Evolutionary conservation across 1,284 basidiomycete genomes (phyloP).

Genomic region (Pisolithus thermaeus): DNA sequence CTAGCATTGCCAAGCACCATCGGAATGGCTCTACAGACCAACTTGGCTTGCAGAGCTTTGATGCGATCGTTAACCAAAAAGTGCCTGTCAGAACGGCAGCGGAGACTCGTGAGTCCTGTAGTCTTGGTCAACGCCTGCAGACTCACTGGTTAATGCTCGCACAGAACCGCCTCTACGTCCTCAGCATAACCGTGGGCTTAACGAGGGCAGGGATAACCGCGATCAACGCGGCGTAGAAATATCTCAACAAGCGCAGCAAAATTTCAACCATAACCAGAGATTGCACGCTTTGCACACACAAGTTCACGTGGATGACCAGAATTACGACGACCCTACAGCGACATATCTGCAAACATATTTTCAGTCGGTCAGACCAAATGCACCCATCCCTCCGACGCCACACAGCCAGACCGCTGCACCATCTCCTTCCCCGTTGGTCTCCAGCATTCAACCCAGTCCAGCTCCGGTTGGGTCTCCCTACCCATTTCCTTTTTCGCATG

Average conservation of each 20-base stretch:
- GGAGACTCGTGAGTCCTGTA: slow-evolving; percentile 23
- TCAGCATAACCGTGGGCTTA: slow-evolving; percentile 17
- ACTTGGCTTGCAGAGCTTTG: slow-evolving; percentile 52
- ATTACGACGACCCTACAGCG: slow-evolving; percentile 49
- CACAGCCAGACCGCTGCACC: slow-evolving; percentile 67
- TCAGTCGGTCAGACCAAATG: slow-evolving; percentile 55
- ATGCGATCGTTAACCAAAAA: slow-evolving; percentile 47
- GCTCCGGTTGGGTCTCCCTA: slow-evolving; percentile 63
- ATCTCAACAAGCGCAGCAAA: slow-evolving; percentile 12
- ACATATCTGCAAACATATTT: slow-evolving; percentile 56
- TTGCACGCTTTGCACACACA: slow-evolving; percentile 27
- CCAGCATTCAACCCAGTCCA: slow-evolving; percentile 41
- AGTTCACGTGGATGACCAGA: slow-evolving; percentile 22
- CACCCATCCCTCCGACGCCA: slow-evolving; percentile 70
- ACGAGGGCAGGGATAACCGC: slow-evolving; percentile 16
- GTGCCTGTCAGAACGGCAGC: slow-evolving; percentile 28
- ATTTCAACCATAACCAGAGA: slow-evolving; percentile 10
- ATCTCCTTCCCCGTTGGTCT: slow-evolving; percentile 57
- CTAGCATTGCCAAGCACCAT: slow-evolving; percentile 24
- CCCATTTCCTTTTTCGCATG: slow-evolving; percentile 68
- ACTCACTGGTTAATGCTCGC: slow-evolving; percentile 12
- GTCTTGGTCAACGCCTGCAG: slow-evolving; percentile 2
- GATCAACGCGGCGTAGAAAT: slow-evolving; percentile 15
- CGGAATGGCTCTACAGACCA: slow-evolving; percentile 50
- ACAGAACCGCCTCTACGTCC: slow-evolving; percentile 13